These are phyloP conservation scores for Apophysomyces variabilis DNA, from an alignment of 371 early-diverging fungal species.

Conservation along the genomic window DNA sequence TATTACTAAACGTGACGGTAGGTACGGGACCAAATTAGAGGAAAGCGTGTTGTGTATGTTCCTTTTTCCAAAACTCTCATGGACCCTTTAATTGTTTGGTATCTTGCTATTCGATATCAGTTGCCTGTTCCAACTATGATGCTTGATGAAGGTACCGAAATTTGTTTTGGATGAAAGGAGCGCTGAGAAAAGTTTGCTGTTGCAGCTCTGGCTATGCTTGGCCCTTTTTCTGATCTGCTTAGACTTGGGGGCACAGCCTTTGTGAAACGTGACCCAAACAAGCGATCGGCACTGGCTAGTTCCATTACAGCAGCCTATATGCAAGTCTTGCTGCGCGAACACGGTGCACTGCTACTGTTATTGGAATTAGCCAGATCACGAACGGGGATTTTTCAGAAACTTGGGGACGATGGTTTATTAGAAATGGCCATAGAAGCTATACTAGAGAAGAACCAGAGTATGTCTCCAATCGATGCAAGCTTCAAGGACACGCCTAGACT, in stretches of 20 bases:
- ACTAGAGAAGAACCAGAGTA: slow-evolving; percentile 15
- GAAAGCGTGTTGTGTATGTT: slow-evolving; percentile 33
- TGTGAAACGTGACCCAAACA: slow-evolving; percentile 29
- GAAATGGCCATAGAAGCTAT: slow-evolving; percentile 22
- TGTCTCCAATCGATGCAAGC: slow-evolving; percentile 4
- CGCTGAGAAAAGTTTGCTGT: background rate
- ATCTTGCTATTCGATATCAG: slow-evolving; percentile 32
- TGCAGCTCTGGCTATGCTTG: slow-evolving; percentile 30
- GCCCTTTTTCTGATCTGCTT: slow-evolving; percentile 35
- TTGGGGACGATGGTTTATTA: slow-evolving; percentile 29
- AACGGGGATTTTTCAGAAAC: slow-evolving; percentile 25
- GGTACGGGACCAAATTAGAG: slow-evolving; percentile 9
- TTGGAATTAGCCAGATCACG: slow-evolving; percentile 34
- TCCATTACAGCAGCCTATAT: slow-evolving; percentile 35
- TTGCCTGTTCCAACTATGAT: slow-evolving; percentile 34
- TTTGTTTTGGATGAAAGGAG: background rate
- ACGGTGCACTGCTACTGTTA: slow-evolving; percentile 27
- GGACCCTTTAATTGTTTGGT: slow-evolving; percentile 40
- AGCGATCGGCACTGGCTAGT: slow-evolving; percentile 25
- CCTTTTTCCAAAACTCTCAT: slow-evolving; percentile 37
- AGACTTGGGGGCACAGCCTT: slow-evolving; percentile 35
- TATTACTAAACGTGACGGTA: background rate
- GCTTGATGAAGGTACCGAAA: slow-evolving; percentile 25
- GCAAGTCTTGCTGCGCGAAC: slow-evolving; percentile 25
- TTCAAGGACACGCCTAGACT: background rate